Conservation (phyloP, 768 basidiomycete genomes). For the Suillus alpinus region DNA sequence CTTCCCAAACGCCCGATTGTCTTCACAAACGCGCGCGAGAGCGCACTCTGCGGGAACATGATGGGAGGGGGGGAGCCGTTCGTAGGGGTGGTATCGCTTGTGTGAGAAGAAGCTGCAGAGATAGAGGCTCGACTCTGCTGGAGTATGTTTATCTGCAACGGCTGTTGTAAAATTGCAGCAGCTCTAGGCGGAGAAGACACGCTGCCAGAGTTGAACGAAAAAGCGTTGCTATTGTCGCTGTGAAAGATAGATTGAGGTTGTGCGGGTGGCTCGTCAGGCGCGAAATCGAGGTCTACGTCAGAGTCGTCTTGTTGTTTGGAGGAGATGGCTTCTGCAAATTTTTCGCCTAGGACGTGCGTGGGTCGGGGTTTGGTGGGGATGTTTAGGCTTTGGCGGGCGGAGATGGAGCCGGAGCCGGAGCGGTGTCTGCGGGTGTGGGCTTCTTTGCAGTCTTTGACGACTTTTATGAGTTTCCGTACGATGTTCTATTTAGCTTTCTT, state of each 20-base stretch:
- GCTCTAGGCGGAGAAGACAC: conserved; percentile 37
- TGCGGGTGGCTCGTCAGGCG: conserved; percentile 41
- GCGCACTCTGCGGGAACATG: conserved; percentile 54
- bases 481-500: conserved; percentile 51
- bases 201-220: conserved; percentile 26
- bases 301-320: conserved; percentile 52
- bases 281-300: conserved; percentile 78
- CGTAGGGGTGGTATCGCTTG: conserved; percentile 7
- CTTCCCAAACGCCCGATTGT: conserved; percentile 81
- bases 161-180: conserved; percentile 64
- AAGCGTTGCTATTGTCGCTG: conserved; percentile 48
- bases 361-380: conserved; percentile 29
- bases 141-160: conserved; percentile 49
- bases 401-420: conserved; percentile 21
- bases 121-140: conserved; percentile 40
- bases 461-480: conserved; percentile 78
- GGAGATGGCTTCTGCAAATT: conserved; percentile 57
- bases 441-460: conserved; percentile 78
- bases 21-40: conserved; percentile 76
- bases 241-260: conserved; percentile 34
- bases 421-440: conserved; percentile 48
- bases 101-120: conserved; percentile 16
- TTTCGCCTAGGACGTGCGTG: conserved; percentile 55
- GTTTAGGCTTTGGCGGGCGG: conserved; percentile 26
- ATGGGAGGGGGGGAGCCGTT: conserved; percentile 24